Conservation (phyloP, 2,329 filamentous ascomycete genomes). For the Chaetomium globosum region DNA sequence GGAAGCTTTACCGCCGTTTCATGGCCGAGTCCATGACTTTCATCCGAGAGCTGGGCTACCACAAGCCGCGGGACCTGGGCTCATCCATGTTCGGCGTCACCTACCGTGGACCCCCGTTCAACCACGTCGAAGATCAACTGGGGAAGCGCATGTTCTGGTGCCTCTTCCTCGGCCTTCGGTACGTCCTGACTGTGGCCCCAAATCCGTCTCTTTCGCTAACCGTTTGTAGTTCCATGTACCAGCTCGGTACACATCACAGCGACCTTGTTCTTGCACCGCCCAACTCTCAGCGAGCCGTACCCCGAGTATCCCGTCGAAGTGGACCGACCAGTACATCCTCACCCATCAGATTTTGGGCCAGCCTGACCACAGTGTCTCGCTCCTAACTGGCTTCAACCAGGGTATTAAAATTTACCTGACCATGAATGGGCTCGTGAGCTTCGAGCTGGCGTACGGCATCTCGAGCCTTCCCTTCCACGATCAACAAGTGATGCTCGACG, state of each 20-base stretch:
- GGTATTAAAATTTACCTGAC: constrained; percentile 78
- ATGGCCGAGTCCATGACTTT: constrained; percentile 73
- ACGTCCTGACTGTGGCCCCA: constrained; percentile 34
- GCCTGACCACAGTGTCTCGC: constrained; percentile 66
- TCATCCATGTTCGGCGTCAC: constrained; percentile 37
- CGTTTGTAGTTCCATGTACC: constrained; percentile 66
- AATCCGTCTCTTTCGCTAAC: not conserved
- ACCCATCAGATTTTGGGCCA: constrained; percentile 71
- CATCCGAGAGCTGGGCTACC: constrained; percentile 67
- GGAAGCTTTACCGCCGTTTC: constrained; percentile 68
- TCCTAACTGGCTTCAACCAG: constrained; percentile 78
- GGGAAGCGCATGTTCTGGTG: constrained; percentile 84
- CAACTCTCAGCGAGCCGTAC: constrained; percentile 73
- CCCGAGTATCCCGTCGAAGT: constrained; percentile 79
- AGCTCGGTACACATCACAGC: constrained; percentile 71
- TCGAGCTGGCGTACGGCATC: constrained; percentile 80
- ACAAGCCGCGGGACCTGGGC: constrained; percentile 53
- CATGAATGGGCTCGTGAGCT: constrained; percentile 75
- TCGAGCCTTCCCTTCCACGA: constrained; percentile 75
- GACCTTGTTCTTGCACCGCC: constrained; percentile 76
- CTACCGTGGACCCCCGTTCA: constrained; percentile 52
- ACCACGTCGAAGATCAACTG: constrained; percentile 72
- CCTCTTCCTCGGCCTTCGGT: constrained; percentile 73
- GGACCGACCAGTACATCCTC: constrained; percentile 78
- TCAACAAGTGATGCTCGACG: constrained; percentile 73